These are phyloP conservation scores for Prasinococcaceae sp. DNA, from an alignment of 139 green algal species.

Conservation along the genomic window DNA sequence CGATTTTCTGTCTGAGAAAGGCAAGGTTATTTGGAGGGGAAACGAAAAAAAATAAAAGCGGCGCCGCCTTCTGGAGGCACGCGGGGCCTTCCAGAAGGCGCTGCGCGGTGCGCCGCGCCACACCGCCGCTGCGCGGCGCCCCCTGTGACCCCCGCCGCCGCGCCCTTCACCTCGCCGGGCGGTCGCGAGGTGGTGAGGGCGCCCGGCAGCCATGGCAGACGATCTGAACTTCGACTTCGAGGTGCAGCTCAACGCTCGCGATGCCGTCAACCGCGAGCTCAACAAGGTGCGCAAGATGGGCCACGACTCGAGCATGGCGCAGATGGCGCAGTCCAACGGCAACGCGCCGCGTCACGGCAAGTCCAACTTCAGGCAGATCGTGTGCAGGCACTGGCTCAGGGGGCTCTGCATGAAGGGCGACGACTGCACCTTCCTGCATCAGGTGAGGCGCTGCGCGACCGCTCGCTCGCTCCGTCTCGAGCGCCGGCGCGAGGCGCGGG, in stretches of 20 bases:
- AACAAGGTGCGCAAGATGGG: not conserved
- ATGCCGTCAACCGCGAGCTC: not conserved
- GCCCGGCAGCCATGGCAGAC: slow-evolving; percentile 27
- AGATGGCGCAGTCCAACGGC: not conserved
- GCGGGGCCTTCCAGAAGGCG: too few species aligned
- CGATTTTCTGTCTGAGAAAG: too few species aligned
- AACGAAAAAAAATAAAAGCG: too few species aligned
- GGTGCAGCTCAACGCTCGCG: slow-evolving; percentile 18
- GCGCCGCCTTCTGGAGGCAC: too few species aligned
- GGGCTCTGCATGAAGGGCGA: slow-evolving; percentile 95
- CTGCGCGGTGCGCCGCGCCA: too few species aligned
- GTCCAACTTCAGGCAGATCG: slow-evolving; percentile 63
- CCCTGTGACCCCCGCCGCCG: too few species aligned
- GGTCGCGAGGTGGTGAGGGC: too few species aligned
- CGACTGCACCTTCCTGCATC: slow-evolving; percentile 87
- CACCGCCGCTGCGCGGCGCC: too few species aligned
- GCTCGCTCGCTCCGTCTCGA: slow-evolving; percentile 4
- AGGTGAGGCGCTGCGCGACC: too few species aligned
- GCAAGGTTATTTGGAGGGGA: too few species aligned
- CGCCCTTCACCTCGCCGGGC: too few species aligned
- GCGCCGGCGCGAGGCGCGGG: too few species aligned
- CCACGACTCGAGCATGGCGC: not conserved
- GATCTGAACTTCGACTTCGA: slow-evolving; percentile 66
- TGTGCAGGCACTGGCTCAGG: slow-evolving; percentile 93
- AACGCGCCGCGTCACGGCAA: not conserved